These are phyloP conservation scores for Trichocomaceae sp. DNA, from an alignment of 2,329 filamentous ascomycete genomes.

Conservation along the genomic window DNA sequence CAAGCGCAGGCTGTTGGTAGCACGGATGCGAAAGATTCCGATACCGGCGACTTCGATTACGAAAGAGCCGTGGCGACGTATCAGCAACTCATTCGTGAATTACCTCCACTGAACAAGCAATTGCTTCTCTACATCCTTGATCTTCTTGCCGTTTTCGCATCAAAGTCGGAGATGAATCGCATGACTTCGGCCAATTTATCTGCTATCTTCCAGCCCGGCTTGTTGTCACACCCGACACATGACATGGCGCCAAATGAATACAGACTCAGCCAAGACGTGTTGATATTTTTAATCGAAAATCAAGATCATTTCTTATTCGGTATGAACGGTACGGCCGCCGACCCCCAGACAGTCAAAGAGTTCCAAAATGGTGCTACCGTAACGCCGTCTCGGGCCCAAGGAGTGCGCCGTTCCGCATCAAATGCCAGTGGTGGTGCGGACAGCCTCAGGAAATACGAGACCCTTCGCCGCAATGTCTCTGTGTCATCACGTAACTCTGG, in stretches of 20 bases:
- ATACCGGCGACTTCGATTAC: conserved; percentile 68
- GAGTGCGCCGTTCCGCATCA: conserved; percentile 67
- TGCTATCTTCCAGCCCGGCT: conserved; percentile 94
- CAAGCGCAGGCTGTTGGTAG: conserved; percentile 64
- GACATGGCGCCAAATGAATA: conserved; percentile 96
- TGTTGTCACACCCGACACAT: conserved; percentile 87
- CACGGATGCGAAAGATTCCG: conserved; percentile 55
- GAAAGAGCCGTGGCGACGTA: conserved; percentile 72
- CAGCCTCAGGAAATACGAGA: conserved; percentile 69
- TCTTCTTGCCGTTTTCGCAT: conserved; percentile 90
- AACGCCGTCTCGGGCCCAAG: conserved; percentile 5
- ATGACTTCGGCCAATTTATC: conserved; percentile 94
- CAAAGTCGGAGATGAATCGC: conserved; percentile 91
- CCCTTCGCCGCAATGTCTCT: conserved; percentile 81
- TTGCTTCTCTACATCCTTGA: conserved; percentile 93
- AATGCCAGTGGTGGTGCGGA: conserved; percentile 84
- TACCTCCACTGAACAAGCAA: conserved; percentile 89
- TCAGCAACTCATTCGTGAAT: conserved; percentile 82
- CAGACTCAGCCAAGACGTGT: conserved; percentile 86
- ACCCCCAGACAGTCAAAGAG: conserved; percentile 65
- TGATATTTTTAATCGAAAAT: conserved; percentile 97
- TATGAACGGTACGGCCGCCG: conserved; percentile 98
- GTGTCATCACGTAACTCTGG: conserved; percentile 83
- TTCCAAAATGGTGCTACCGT: conserved; percentile 60
- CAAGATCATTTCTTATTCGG: conserved; percentile 97